Percentiles rank a stretch among this genome's conserved stretches.
Evolutionary conservation across 768 basidiomycete genomes (phyloP).

Genomic region (Macrolepiota fuliginosa): DNA sequence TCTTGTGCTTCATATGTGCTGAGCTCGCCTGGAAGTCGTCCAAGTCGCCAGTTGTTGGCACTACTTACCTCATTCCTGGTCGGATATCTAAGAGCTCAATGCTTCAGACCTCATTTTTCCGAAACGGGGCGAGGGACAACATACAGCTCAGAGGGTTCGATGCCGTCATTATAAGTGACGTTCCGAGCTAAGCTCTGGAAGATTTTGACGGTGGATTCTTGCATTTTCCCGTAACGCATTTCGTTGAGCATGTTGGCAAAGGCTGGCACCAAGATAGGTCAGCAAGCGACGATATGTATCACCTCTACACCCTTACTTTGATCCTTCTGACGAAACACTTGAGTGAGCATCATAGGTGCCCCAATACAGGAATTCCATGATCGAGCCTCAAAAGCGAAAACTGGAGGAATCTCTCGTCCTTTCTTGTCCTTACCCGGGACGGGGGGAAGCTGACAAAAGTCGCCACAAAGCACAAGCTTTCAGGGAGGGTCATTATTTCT

Average conservation of each 20-base stretch:
- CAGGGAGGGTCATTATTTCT: neutral
- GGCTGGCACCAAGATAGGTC: constrained; percentile 24
- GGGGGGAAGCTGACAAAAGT: constrained; percentile 91
- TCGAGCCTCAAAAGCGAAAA: constrained; percentile 79
- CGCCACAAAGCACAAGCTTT: constrained; percentile 83
- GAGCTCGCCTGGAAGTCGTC: constrained; percentile 34
- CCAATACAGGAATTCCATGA: constrained; percentile 71
- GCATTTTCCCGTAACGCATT: constrained; percentile 75
- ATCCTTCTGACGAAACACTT: constrained; percentile 88
- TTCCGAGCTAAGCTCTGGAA: constrained; percentile 58
- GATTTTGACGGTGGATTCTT: constrained; percentile 34
- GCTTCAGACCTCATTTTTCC: neutral
- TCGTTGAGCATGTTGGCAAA: constrained; percentile 88
- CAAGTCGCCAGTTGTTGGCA: constrained; percentile 57
- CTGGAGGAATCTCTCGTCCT: constrained; percentile 43
- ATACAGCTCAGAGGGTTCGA: constrained; percentile 82
- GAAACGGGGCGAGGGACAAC: constrained; percentile 16
- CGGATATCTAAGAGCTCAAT: constrained; percentile 50
- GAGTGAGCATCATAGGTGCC: constrained; percentile 51
- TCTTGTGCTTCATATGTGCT: constrained; percentile 45
- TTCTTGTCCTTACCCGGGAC: constrained; percentile 53
- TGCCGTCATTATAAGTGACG: constrained; percentile 65
- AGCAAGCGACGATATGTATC: neutral
- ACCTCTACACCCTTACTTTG: constrained; percentile 40
- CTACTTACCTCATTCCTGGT: constrained; percentile 68